phyloP scores from a whole-genome alignment of 306 rosid species.

The Trifolium pratense region DNA sequence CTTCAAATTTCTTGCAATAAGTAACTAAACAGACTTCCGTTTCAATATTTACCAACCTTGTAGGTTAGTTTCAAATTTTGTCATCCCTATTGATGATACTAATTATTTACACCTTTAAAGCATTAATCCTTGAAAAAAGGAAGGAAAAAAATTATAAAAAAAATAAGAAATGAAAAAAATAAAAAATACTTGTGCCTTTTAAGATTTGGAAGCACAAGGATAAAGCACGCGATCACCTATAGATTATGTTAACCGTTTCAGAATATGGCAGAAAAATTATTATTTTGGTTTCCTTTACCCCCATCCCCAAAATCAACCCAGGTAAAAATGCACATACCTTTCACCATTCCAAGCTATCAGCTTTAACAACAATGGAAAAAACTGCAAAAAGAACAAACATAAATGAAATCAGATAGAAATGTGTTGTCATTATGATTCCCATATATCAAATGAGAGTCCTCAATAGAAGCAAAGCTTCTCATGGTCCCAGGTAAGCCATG shows the following conservation, averaged over 20 bases:
- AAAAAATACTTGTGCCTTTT: constrained; percentile 12
- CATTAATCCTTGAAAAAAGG: neutral
- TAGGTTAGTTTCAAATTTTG: constrained; percentile 6
- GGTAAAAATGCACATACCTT: constrained; percentile 54
- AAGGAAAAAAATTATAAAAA: no score
- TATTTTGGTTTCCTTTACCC: neutral
- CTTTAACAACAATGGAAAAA: constrained; percentile 91
- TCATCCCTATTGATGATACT: constrained; percentile 1
- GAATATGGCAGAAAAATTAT: constrained; percentile 26
- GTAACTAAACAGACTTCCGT: constrained; percentile 28
- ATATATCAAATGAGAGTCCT: neutral
- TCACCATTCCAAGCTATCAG: constrained; percentile 94
- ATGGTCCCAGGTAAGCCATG: no score
- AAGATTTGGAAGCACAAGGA: constrained; percentile 29
- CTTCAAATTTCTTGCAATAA: constrained; percentile 12
- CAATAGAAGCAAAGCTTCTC: no score
- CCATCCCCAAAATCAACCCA: neutral
- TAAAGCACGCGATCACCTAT: constrained; percentile 11
- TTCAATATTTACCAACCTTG: constrained; percentile 23
- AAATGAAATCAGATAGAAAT: constrained; percentile 41
- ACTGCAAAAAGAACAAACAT: constrained; percentile 60
- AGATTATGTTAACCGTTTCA: constrained; percentile 24
- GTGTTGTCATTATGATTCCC: neutral
- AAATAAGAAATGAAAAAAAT: neutral
- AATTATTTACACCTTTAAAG: neutral